Evolutionary conservation across 2,329 filamentous ascomycete species (phyloP).

Genomic region (Aspergillus sp.): DNA sequence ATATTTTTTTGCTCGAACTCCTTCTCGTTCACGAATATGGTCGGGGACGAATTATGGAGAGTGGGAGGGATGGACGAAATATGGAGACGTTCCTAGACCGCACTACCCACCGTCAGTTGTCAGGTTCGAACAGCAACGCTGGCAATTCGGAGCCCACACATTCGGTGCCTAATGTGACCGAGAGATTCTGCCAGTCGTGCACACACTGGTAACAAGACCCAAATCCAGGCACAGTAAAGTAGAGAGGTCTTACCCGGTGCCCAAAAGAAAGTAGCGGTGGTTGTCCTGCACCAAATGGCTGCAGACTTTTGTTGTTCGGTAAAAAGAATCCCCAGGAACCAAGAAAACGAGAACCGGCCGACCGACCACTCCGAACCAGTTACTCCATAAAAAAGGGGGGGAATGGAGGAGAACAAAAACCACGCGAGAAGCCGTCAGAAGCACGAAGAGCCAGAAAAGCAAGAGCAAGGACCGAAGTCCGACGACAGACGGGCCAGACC

Average conservation of each 20-base stretch:
- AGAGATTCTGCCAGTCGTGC: conserved; percentile 5
- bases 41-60: conserved; percentile 3
- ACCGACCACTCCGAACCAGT: background rate
- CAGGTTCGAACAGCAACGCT: conserved; percentile 10
- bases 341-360: background rate
- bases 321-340: conserved; percentile 5
- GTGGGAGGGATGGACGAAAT: conserved; percentile 5
- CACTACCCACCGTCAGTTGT: conserved; percentile 15
- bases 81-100: conserved; percentile 5
- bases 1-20: background rate
- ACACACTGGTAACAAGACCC: background rate
- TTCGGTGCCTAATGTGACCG: background rate
- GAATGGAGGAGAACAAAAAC: background rate
- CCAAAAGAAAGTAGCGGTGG: background rate
- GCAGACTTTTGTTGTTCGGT: conserved; percentile 7
- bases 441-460: background rate
- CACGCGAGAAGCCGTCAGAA: background rate
- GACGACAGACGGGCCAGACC: background rate
- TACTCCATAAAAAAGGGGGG: background rate
- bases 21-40: background rate
- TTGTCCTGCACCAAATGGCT: background rate
- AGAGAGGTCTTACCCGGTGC: background rate
- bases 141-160: conserved; percentile 6
- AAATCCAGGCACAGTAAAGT: background rate
- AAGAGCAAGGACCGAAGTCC: background rate